Evolutionary conservation across 176 grass and related monocot species (phyloP).

Genomic region (Typha latifolia): DNA sequence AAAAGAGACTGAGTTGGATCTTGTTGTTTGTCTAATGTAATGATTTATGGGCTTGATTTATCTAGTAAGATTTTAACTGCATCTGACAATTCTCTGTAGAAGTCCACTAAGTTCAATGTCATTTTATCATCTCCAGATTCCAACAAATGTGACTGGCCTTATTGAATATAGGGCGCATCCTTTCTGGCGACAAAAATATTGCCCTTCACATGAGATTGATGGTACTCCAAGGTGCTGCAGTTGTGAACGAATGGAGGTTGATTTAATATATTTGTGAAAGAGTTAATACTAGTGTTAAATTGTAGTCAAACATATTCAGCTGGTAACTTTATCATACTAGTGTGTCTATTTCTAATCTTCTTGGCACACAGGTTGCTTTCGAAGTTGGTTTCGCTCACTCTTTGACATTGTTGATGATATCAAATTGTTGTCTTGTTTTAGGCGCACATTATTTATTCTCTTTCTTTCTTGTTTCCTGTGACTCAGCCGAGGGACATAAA

Average conservation of each 20-base stretch:
- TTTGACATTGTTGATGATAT: too few species aligned
- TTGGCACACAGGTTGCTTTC: conserved; percentile 9
- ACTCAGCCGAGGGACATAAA: conserved; percentile 73
- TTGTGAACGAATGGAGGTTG: conserved; percentile 97
- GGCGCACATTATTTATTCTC: neutral
- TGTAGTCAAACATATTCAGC: too few species aligned
- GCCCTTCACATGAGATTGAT: conserved; percentile 89
- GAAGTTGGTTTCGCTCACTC: too few species aligned
- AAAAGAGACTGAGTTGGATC: too few species aligned
- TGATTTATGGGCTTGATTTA: too few species aligned
- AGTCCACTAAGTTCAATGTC: too few species aligned
- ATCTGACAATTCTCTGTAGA: too few species aligned
- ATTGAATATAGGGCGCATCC: conserved; percentile 95
- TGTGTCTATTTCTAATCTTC: neutral
- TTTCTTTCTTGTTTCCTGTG: conserved; percentile 20
- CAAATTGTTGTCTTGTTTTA: too few species aligned
- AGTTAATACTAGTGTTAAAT: too few species aligned
- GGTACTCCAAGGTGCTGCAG: conserved; percentile 92
- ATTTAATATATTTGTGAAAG: conserved; percentile 4
- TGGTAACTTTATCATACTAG: neutral
- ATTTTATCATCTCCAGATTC: conserved; percentile 54
- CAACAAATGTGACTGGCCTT: conserved; percentile 68
- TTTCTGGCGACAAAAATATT: conserved; percentile 98
- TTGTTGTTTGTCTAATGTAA: too few species aligned
- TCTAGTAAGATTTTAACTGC: too few species aligned